Conservation (phyloP, 2,329 filamentous ascomycete genomes). For the Penicillium sp. region DNA sequence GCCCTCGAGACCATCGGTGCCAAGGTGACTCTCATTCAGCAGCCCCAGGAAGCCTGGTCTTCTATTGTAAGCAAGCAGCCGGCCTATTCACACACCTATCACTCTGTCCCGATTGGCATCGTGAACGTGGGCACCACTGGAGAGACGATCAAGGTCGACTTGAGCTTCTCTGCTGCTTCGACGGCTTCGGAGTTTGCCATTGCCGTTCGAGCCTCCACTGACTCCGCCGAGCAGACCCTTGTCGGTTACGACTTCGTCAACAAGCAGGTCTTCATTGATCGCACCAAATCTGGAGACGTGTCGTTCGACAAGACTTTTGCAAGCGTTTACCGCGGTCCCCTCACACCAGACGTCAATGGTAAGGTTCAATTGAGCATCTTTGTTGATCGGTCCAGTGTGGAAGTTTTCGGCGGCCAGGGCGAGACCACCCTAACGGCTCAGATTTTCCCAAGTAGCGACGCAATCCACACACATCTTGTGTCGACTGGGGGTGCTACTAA, state of each 20-base stretch:
- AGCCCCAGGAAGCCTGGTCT: slow-evolving; percentile 14
- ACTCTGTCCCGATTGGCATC: too few relatives aligned
- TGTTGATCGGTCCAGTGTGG: slow-evolving; percentile 31
- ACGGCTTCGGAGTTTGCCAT: slow-evolving; percentile 20
- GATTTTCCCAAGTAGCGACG: slow-evolving; percentile 25
- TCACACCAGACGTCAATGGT: neutral
- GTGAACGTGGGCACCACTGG: too few relatives aligned
- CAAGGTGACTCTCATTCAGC: slow-evolving; percentile 16
- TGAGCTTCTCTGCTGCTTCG: too few relatives aligned
- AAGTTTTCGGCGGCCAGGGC: slow-evolving; percentile 29
- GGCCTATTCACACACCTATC: too few relatives aligned
- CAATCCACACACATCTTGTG: slow-evolving; percentile 16
- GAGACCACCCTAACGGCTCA: slow-evolving; percentile 29
- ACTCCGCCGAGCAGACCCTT: slow-evolving; percentile 23
- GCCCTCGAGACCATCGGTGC: slow-evolving; percentile 19
- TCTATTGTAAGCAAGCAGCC: slow-evolving; percentile 1
- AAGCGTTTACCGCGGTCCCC: neutral
- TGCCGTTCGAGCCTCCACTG: slow-evolving; percentile 15
- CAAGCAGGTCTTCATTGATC: slow-evolving; percentile 26
- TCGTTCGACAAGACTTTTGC: neutral
- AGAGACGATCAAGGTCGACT: too few relatives aligned
- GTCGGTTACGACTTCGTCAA: slow-evolving; percentile 30
- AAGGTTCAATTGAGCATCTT: slow-evolving; percentile 18
- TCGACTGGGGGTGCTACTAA: slow-evolving; percentile 16
- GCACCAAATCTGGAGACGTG: slow-evolving; percentile 13